These are phyloP conservation scores for Nymphaea thermarum DNA, from an alignment of 164 flowering plant species.

Conservation along the genomic window DNA sequence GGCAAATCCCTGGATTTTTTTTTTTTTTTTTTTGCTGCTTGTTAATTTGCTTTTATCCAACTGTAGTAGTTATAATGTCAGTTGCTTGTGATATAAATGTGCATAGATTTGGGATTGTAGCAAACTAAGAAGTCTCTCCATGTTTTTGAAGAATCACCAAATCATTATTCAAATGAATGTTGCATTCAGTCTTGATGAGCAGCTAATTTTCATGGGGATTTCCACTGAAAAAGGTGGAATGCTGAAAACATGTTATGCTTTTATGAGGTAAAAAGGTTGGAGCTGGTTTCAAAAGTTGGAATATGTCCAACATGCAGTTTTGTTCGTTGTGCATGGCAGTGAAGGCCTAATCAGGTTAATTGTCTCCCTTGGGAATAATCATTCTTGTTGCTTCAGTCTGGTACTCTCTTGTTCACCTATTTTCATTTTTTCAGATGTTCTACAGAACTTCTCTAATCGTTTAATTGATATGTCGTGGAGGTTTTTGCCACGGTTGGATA, in stretches of 20 bases:
- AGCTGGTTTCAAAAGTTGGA: constrained; percentile 85
- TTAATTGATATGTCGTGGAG: constrained; percentile 15
- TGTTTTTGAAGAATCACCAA: constrained; percentile 85
- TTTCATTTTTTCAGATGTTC: neutral
- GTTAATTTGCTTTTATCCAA: neutral
- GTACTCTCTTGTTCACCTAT: no score
- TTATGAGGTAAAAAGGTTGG: constrained; percentile 66
- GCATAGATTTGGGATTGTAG: constrained; percentile 93
- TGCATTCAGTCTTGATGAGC: constrained; percentile 85
- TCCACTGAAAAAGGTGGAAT: constrained; percentile 79
- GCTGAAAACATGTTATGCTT: constrained; percentile 80
- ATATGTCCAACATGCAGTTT: constrained; percentile 87
- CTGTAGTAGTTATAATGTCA: neutral
- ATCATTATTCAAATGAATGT: constrained; percentile 89
- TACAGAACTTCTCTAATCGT: neutral
- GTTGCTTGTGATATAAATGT: constrained; percentile 4
- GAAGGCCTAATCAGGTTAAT: constrained; percentile 77
- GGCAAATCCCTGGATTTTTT: neutral
- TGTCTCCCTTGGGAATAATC: constrained; percentile 6
- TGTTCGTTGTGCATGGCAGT: constrained; percentile 94
- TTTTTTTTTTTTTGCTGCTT: no score
- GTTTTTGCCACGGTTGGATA: constrained; percentile 82
- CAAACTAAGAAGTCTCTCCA: constrained; percentile 55
- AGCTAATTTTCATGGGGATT: constrained; percentile 89
- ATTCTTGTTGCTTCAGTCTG: neutral